A percentile compares a stretch with the other conserved stretches of the same genome.
Conservation (phyloP, 306 rosid species). For the Begonia fuchsioides region DNA sequence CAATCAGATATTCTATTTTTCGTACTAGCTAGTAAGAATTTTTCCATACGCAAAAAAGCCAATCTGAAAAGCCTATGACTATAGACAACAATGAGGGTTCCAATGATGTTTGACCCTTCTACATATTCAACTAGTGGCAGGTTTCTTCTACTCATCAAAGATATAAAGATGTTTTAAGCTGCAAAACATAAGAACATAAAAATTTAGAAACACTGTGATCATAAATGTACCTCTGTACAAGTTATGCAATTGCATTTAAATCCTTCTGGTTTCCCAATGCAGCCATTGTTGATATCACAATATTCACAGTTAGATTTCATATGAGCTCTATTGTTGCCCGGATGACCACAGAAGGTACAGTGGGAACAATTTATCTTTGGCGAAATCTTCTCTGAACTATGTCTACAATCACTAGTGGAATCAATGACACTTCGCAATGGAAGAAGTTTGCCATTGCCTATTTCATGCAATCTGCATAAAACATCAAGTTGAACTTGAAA, state of each 20-base stretch:
- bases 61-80: too few species aligned
- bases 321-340: constrained; percentile 65
- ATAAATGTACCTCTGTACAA: constrained; percentile 42
- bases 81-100: too few species aligned
- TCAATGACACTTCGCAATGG: constrained; percentile 19
- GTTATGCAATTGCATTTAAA: constrained; percentile 66
- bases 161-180: too few species aligned
- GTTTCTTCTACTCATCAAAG: too few species aligned
- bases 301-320: constrained; percentile 39
- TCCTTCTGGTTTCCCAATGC: constrained; percentile 52
- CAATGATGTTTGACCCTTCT: too few species aligned
- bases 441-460: constrained; percentile 40
- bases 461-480: constrained; percentile 48
- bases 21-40: too few species aligned
- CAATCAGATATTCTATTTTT: too few species aligned
- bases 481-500: constrained; percentile 1
- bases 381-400: constrained; percentile 23
- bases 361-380: constrained; percentile 41
- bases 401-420: constrained; percentile 17
- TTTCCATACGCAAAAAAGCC: too few species aligned
- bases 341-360: constrained; percentile 92
- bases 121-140: too few species aligned
- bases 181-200: too few species aligned
- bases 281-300: constrained; percentile 43
- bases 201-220: background rate